Evolutionary conservation across 768 basidiomycete genomes (phyloP).

Genomic region (Lentinula detonsa): DNA sequence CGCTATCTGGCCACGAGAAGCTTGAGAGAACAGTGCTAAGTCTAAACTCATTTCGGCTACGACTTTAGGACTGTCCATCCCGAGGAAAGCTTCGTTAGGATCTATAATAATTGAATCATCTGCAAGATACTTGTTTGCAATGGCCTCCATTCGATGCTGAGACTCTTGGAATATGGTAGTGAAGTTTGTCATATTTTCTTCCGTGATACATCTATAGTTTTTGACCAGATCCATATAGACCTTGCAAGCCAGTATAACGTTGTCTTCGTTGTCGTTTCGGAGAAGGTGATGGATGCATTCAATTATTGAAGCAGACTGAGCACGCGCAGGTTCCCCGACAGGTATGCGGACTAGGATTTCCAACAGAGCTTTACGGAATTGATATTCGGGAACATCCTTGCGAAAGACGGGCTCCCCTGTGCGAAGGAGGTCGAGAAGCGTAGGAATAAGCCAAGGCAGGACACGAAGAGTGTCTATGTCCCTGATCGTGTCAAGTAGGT

Average conservation of each 20-base stretch:
- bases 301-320: slow-evolving; percentile 62
- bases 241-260: slow-evolving; percentile 86
- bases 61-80: slow-evolving; percentile 87
- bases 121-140: slow-evolving; percentile 72
- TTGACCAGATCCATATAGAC: slow-evolving; percentile 86
- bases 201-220: slow-evolving; percentile 63
- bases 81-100: slow-evolving; percentile 53
- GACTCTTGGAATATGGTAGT: slow-evolving; percentile 75
- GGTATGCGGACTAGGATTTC: slow-evolving; percentile 90
- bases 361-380: slow-evolving; percentile 81
- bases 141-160: slow-evolving; percentile 63
- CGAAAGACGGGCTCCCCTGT: slow-evolving; percentile 61
- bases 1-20: slow-evolving; percentile 59
- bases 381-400: slow-evolving; percentile 66
- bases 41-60: slow-evolving; percentile 91
- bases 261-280: slow-evolving; percentile 93
- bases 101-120: slow-evolving; percentile 56
- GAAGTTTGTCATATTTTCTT: slow-evolving; percentile 74
- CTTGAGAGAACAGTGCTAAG: slow-evolving; percentile 85
- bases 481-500: slow-evolving; percentile 73
- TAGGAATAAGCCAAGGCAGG: slow-evolving; percentile 67
- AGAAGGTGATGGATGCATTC: slow-evolving; percentile 79
- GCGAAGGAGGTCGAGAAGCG: slow-evolving; percentile 66
- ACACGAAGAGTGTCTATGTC: slow-evolving; percentile 69
- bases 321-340: slow-evolving; percentile 69